Percentiles rank a stretch among this genome's conserved stretches.
Evolutionary conservation across 345 rosid genomes (phyloP).

Genomic region (Gynandropsis gynandra): DNA sequence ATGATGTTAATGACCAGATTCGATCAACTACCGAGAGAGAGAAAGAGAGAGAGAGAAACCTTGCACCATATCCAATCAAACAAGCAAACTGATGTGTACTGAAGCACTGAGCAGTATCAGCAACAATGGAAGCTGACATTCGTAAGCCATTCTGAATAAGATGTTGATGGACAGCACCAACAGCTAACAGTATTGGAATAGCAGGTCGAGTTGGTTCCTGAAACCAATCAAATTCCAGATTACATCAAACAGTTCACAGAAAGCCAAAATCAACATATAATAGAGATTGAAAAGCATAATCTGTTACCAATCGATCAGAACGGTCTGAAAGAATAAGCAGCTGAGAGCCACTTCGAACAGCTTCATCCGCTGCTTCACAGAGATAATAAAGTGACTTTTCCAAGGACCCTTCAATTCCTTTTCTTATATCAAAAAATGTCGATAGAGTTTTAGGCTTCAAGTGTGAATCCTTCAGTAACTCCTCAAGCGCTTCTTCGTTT

Average conservation of each 20-base stretch:
- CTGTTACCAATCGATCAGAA: slow-evolving; percentile 55
- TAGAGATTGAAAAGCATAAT: background rate
- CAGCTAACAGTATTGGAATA: slow-evolving; percentile 94
- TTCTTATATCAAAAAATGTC: slow-evolving; percentile 80
- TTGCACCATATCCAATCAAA: slow-evolving; percentile 97
- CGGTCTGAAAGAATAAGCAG: slow-evolving; percentile 90
- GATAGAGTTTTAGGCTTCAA: slow-evolving; percentile 62
- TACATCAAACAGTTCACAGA: slow-evolving; percentile 4
- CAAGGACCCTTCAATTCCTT: slow-evolving; percentile 90
- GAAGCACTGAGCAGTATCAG: slow-evolving; percentile 96
- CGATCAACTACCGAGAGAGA: background rate
- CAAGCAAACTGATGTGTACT: slow-evolving; percentile 99
- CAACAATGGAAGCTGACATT: slow-evolving; percentile 89
- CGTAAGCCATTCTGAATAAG: slow-evolving; percentile 95
- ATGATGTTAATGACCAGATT: background rate
- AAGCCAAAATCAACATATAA: slow-evolving; percentile 1
- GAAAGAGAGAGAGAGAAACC: slow-evolving; percentile 35
- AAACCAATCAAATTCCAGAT: slow-evolving; percentile 11
- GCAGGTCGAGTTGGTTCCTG: slow-evolving; percentile 93
- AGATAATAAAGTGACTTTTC: slow-evolving; percentile 56
- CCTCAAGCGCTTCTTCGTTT: slow-evolving; percentile 87
- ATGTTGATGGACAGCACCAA: slow-evolving; percentile 98
- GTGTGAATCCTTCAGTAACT: slow-evolving; percentile 55
- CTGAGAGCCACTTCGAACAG: slow-evolving; percentile 93
- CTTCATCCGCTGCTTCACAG: slow-evolving; percentile 98